Evolutionary conservation across 371 early-diverging fungal species (phyloP), one percentile per base, ranked within the genome.

Genomic region (Actinomortierella wolfii): DNA sequence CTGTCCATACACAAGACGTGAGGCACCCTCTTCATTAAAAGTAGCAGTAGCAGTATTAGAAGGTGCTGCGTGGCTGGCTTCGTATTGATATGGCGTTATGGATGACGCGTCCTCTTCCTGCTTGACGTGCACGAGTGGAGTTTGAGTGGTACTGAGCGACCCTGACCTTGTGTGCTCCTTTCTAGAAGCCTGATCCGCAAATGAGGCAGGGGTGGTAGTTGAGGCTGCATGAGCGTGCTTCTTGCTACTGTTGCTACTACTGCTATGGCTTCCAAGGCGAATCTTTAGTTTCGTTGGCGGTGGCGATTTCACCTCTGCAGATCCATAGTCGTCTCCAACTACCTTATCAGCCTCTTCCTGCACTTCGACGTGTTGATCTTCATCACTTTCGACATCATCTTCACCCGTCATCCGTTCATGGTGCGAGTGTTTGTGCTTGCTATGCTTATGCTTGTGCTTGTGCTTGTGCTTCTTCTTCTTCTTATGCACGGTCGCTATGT

Each of bases 381-480:
- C 62, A 15, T 24, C 45, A n/a, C 56, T 39, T 17, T 42, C 44
- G 8, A 39, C 62, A 15, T 24, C 45, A n/a, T 62, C 45, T 17
- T 42, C 44, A 7, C 42, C 43, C 13, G 45, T 34, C 42, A 26
- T 11, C 24, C 51, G 56, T 5, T 39, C 29, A 4, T 51, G 44
- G 8, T 42, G 18, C 7, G 51, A 45, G 29, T n/a, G 40, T 21
- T 47, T 29, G 1, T 73, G 73, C 23, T 56, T 54, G 6, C 46
- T 40, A 25, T 67, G 73, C 44, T 57, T 57, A 34, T 73, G 73
- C 42, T 51, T 62, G 34, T 73, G 73, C 55, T 64, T 65, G 45
- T 66, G 73, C 54, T 73, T 73, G 34, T 34, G 34, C 52, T 67
- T 67, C 57, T 66, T 73, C 40, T 73, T 73, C 47, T 66, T 73